Conservation (phyloP, 306 rosid genomes). For the Fragaria vesca region DNA sequence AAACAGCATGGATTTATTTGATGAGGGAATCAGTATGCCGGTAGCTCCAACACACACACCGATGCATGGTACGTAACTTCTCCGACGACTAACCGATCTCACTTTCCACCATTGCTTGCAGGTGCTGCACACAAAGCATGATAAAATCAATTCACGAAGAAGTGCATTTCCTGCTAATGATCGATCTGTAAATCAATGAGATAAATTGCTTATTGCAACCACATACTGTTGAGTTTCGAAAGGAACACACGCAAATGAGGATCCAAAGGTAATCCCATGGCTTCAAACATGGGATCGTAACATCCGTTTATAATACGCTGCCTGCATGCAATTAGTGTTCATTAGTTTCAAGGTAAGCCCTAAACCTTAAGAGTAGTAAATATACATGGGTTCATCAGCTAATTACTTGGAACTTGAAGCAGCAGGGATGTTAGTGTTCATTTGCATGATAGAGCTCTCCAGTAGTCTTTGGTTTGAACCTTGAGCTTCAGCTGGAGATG, state of each 20-base stretch:
- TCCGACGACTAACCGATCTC: not conserved
- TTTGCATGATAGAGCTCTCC: not conserved
- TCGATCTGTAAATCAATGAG: too few relatives aligned
- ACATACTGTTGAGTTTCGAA: not conserved
- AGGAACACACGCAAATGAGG: conserved; percentile 48
- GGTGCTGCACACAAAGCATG: not conserved
- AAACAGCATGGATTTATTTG: not conserved
- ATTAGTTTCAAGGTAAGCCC: not conserved
- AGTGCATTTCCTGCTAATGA: too few relatives aligned
- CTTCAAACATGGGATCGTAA: conserved; percentile 47
- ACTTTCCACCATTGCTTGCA: not conserved
- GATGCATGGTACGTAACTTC: not conserved
- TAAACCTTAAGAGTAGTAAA: not conserved
- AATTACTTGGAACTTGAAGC: not conserved
- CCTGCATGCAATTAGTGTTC: conserved; percentile 10
- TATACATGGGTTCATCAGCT: not conserved
- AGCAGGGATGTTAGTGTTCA: not conserved
- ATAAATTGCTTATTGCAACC: not conserved
- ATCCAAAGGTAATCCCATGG: conserved; percentile 52
- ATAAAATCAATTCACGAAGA: not conserved
- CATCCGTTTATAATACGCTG: not conserved
- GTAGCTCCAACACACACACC: not conserved
- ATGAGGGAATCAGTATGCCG: not conserved
- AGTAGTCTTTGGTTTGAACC: not conserved
- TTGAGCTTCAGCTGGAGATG: not conserved